Evolutionary conservation across 768 basidiomycete genomes (phyloP).

Genomic region (Pleurotus citrinopileatus): DNA sequence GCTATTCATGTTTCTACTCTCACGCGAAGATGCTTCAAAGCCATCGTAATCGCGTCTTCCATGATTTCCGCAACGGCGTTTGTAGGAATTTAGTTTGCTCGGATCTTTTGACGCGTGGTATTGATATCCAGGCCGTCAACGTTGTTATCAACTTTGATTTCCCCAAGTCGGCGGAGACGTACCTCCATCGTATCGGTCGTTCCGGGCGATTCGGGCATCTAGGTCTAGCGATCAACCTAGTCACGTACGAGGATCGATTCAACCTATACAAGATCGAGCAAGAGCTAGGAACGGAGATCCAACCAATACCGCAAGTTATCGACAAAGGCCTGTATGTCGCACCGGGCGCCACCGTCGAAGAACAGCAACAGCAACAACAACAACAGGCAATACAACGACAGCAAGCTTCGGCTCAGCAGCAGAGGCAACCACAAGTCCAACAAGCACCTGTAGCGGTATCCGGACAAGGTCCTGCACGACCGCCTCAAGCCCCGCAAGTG

Average conservation of each 20-base stretch:
- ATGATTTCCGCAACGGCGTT: slow-evolving; percentile 98
- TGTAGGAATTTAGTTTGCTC: slow-evolving; percentile 98
- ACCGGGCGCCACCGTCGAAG: slow-evolving; percentile 52
- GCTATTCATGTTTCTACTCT: slow-evolving; percentile 99
- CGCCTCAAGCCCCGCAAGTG: slow-evolving; percentile 3
- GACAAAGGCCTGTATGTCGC: slow-evolving; percentile 94
- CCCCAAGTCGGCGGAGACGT: slow-evolving; percentile 98
- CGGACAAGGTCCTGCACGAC: slow-evolving; percentile 12
- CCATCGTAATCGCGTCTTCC: slow-evolving; percentile 99
- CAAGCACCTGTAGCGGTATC: slow-evolving; percentile 16
- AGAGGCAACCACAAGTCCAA: slow-evolving; percentile 28
- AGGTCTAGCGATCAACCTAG: slow-evolving; percentile 95
- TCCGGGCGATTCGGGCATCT: slow-evolving; percentile 97
- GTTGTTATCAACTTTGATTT: slow-evolving; percentile 99
- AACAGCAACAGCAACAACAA: slow-evolving; percentile 28
- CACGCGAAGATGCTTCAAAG: slow-evolving; percentile 99
- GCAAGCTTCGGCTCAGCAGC: slow-evolving; percentile 35
- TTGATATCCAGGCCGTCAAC: slow-evolving; percentile 99
- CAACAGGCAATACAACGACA: slow-evolving; percentile 26
- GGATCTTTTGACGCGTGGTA: slow-evolving; percentile 96
- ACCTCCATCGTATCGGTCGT: slow-evolving; percentile 97
- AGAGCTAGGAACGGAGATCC: slow-evolving; percentile 97
- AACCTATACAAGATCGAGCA: slow-evolving; percentile 98
- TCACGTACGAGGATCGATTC: slow-evolving; percentile 97
- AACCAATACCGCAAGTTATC: slow-evolving; percentile 88